These are phyloP conservation scores for Cadophora gregata DNA, from an alignment of 2,329 filamentous ascomycete species.

Conservation along the genomic window DNA sequence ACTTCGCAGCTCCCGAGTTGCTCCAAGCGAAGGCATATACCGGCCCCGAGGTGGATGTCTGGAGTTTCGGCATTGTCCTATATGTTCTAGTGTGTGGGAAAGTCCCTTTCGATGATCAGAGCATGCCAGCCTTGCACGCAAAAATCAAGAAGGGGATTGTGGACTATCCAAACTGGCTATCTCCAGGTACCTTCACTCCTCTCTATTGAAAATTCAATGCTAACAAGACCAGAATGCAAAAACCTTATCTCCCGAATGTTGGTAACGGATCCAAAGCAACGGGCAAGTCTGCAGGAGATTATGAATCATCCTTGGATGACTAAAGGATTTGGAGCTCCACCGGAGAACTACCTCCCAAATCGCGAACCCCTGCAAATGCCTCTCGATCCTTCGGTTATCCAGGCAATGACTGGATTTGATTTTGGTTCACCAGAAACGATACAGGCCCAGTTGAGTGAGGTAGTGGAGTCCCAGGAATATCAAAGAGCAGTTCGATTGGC, in stretches of 20 bases:
- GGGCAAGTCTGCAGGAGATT: conserved; percentile 88
- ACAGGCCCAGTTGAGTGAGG: conserved; percentile 77
- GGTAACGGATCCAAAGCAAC: conserved; percentile 87
- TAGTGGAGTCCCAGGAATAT: conserved; percentile 95
- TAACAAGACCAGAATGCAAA: conserved; percentile 75
- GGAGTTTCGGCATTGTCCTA: conserved; percentile 98
- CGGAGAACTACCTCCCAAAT: conserved; percentile 85
- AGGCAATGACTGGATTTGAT: conserved; percentile 97
- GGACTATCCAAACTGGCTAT: conserved; percentile 94
- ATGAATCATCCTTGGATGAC: conserved; percentile 96
- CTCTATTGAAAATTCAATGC: conserved; percentile 5
- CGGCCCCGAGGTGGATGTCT: conserved; percentile 95
- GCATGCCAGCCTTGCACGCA: conserved; percentile 96
- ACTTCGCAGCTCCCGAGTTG: conserved; percentile 95
- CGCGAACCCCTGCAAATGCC: conserved; percentile 87
- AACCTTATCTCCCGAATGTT: conserved; percentile 94
- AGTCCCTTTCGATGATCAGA: conserved; percentile 98
- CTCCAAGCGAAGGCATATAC: conserved; percentile 94
- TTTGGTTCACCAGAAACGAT: conserved; percentile 90
- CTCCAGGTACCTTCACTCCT: conserved; percentile 68
- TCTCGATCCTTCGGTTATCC: conserved; percentile 80
- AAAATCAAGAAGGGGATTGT: conserved; percentile 98
- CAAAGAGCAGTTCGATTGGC: conserved; percentile 79
- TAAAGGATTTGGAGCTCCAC: conserved; percentile 85
- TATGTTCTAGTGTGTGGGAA: conserved; percentile 98